Base-by-base conservation (phyloP, 495 filamentous ascomycete genomes). In the Copromyces sp. region DNA sequence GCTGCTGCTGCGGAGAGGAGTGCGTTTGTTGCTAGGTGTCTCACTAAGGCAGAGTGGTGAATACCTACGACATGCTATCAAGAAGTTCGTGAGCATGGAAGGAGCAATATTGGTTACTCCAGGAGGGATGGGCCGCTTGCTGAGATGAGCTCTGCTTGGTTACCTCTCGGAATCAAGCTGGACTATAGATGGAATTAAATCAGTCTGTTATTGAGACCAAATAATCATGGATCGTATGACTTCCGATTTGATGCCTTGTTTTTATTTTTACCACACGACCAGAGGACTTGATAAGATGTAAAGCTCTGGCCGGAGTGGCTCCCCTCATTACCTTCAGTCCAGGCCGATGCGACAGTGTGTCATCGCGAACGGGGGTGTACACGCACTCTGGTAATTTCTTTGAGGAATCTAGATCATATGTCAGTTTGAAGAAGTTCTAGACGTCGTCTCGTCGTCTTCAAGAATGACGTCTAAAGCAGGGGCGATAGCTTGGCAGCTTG, bases 401-500 rank as follows among this genome's bases (percentile, higher is more conserved):
- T 24, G 24, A 24, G 24, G 24, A 24, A 24, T 24, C 24, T 24
- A 35, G 32, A 65, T 65, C 53, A 37, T 3, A 65, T 65, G 53
- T 37, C 14, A 1, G 12, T 65, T 12, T 9, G 53, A 65, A 35
- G 53, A 65, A 61, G 0, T 53, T 40, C 2, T 16, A 8, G 8
- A 41, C 11, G 5, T 59, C 3, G 14, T 37, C 6, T 3, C 7
- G 12, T 61, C 24, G 53, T 61, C 24, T 29, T 65, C 12, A 11
- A 35, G 35, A 29, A 35, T 65, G 53, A 65, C 53, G 53, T 65
- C 24, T 35, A 16, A 65, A 65, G 53, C 53, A 65, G 53, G 53
- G 53, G 53, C 35, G 14, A 65, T 65, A 74, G 74, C 78, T 78
- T 82, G 75, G 78, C 75, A 74, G 69, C 80, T 82, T 82, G 79